Evolutionary conservation across 345 rosid species (phyloP).

Genomic region (Populus alba): DNA sequence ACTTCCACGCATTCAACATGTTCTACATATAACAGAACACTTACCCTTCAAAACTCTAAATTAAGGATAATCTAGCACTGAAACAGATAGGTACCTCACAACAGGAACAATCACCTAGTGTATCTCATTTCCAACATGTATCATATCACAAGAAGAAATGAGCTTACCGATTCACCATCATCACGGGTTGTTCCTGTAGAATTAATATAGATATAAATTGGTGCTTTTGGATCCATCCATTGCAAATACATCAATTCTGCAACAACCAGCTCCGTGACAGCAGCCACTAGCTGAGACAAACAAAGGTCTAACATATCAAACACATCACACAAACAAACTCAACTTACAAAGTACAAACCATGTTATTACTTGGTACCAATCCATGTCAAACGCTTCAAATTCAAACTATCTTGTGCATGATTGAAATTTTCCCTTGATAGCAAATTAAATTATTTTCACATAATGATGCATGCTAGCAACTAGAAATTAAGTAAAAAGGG

Average conservation of each 20-base stretch:
- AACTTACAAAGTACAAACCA: too few relatives aligned
- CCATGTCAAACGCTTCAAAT: too few relatives aligned
- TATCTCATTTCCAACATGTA: background rate
- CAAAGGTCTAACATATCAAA: conserved; percentile 11
- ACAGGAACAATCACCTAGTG: background rate
- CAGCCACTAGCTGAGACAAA: conserved; percentile 72
- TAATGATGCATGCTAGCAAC: too few relatives aligned
- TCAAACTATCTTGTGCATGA: too few relatives aligned
- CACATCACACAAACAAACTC: background rate
- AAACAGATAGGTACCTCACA: background rate
- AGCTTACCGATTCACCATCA: conserved; percentile 79
- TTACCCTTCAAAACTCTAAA: background rate
- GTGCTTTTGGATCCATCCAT: conserved; percentile 68
- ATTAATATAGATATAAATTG: conserved; percentile 72
- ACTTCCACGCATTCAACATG: too few relatives aligned
- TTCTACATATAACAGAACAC: background rate
- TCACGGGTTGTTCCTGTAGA: conserved; percentile 92
- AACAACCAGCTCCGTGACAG: conserved; percentile 74
- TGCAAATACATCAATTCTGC: conserved; percentile 83
- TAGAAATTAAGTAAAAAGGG: background rate
- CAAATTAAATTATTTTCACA: too few relatives aligned
- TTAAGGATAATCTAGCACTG: background rate
- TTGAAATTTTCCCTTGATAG: too few relatives aligned
- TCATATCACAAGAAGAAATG: background rate
- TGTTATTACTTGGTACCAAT: too few relatives aligned